A percentile compares a stretch with the other conserved stretches of the same genome.
These are phyloP conservation scores for Houttuynia cordata DNA, from an alignment of 164 flowering plant genomes.

Conservation along the genomic window DNA sequence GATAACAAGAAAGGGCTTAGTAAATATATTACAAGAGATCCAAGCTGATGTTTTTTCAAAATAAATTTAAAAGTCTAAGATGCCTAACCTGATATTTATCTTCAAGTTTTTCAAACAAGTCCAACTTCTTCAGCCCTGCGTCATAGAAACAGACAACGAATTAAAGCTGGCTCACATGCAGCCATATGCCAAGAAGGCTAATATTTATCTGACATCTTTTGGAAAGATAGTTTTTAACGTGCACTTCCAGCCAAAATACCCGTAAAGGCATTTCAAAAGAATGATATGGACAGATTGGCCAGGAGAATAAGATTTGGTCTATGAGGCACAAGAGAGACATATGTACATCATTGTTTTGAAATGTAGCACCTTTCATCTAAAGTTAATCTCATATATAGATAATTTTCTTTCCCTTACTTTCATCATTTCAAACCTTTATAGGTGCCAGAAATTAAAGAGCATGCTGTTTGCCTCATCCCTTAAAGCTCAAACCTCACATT, in stretches of 20 bases:
- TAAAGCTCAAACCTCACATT: background rate
- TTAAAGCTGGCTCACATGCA: background rate
- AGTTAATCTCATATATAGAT: too few species aligned
- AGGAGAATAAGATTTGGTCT: background rate
- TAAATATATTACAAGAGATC: background rate
- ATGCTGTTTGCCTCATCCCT: background rate
- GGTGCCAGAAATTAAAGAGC: background rate
- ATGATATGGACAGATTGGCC: background rate
- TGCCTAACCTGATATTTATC: conserved; percentile 21
- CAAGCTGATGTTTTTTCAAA: background rate
- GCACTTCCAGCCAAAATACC: background rate
- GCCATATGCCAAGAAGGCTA: too few species aligned
- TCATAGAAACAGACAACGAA: background rate
- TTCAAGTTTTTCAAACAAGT: conserved; percentile 42
- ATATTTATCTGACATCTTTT: background rate
- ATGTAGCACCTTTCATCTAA: too few species aligned
- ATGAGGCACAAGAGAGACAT: background rate
- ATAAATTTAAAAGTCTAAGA: background rate
- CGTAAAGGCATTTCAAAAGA: background rate
- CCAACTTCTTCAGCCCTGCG: conserved; percentile 29
- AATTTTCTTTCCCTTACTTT: too few species aligned
- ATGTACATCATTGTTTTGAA: background rate
- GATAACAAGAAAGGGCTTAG: background rate
- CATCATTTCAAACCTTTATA: too few species aligned
- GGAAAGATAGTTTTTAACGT: background rate